These are phyloP conservation scores for Marchantia polymorpha DNA, from an alignment of 225 moss, liverwort and hornwort genomes.

Conservation along the genomic window DNA sequence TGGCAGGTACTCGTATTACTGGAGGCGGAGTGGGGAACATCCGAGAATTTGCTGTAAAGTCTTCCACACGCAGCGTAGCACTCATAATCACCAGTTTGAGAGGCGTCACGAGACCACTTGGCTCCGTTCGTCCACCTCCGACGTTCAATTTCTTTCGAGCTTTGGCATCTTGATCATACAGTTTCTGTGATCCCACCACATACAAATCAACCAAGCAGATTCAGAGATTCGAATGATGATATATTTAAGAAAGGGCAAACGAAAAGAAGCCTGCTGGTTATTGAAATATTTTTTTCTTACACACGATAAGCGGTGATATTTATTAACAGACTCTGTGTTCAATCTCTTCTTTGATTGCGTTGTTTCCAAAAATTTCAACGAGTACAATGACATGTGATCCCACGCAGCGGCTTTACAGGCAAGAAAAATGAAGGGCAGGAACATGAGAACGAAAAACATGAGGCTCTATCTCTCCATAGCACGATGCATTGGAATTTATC, in stretches of 20 bases:
- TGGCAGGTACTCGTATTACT: slow-evolving; percentile 76
- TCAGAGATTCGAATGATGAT: not conserved
- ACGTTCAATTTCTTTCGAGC: slow-evolving; percentile 7
- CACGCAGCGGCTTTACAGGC: not conserved
- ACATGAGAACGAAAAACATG: too few relatives aligned
- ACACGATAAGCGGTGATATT: too few relatives aligned
- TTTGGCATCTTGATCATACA: slow-evolving; percentile 35
- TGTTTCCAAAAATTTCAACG: not conserved
- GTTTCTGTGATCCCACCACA: slow-evolving; percentile 23
- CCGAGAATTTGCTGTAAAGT: slow-evolving; percentile 75
- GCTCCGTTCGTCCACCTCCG: not conserved
- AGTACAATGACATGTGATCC: not conserved
- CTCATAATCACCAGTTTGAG: slow-evolving; percentile 96
- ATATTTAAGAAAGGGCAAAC: too few relatives aligned
- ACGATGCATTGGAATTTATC: too few relatives aligned
- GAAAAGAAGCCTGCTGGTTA: too few relatives aligned
- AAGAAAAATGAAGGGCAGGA: not conserved
- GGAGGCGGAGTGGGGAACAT: slow-evolving; percentile 79
- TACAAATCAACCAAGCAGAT: not conserved
- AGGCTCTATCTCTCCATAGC: too few relatives aligned
- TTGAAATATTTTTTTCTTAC: too few relatives aligned
- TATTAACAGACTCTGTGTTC: too few relatives aligned
- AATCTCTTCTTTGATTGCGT: not conserved
- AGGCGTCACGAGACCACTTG: slow-evolving; percentile 37
- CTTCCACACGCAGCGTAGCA: slow-evolving; percentile 95